A percentile compares a stretch with the other conserved stretches of the same genome.
These are phyloP conservation scores for Arthroderma sp. DNA, from an alignment of 2,329 filamentous ascomycete genomes.

Conservation along the genomic window DNA sequence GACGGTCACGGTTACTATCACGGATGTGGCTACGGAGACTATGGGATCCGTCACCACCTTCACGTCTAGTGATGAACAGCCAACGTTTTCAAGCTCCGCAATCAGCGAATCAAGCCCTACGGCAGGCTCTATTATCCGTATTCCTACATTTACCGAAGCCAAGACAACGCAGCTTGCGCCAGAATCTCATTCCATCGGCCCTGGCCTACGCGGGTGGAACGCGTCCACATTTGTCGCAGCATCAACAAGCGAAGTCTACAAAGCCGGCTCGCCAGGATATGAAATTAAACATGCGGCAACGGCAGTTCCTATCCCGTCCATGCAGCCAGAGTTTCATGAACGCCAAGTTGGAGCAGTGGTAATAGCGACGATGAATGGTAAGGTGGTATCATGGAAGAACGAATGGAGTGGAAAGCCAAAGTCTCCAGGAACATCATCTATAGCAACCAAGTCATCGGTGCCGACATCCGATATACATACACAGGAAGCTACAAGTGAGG, in stretches of 20 bases:
- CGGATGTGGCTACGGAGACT: background rate
- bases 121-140: background rate
- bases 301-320: background rate
- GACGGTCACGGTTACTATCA: background rate
- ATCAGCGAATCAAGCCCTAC: background rate
- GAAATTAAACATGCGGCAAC: background rate
- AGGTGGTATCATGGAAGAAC: conserved; percentile 9
- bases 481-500: background rate
- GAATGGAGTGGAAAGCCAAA: background rate
- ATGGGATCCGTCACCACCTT: background rate
- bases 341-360: conserved; percentile 8
- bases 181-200: background rate
- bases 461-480: background rate
- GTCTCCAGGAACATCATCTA: background rate
- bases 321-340: background rate
- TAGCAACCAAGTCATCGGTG: background rate
- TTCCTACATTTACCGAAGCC: background rate
- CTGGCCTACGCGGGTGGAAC: background rate
- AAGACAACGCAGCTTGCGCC: background rate
- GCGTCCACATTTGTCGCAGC: background rate
- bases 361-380: conserved; percentile 6
- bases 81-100: background rate
- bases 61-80: background rate
- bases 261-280: background rate
- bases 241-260: background rate